Percentiles rank a stretch among this genome's conserved stretches.
These are phyloP conservation scores for Ogataea paradorogensis DNA, from an alignment of 805 yeast species.

Conservation along the genomic window DNA sequence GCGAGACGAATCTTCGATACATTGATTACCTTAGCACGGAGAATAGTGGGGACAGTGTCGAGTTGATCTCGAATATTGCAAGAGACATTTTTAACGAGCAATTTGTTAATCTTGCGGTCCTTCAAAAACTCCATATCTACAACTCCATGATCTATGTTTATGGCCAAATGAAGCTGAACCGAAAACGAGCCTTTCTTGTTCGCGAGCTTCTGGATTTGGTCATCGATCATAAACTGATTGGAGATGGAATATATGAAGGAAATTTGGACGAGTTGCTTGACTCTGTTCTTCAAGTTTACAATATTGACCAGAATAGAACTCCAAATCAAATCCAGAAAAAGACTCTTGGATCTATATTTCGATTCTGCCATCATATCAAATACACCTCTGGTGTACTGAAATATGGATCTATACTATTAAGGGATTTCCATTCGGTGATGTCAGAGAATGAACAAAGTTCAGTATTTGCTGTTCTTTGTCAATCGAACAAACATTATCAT, in stretches of 20 bases:
- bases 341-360: conserved; percentile 42
- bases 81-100: conserved; percentile 44
- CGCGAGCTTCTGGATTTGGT: conserved; percentile 59
- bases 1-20: conserved; percentile 66
- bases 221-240: conserved; percentile 11
- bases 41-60: conserved; percentile 41
- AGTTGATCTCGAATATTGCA: conserved; percentile 49
- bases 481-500: conserved; percentile 25
- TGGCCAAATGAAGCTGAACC: conserved; percentile 51
- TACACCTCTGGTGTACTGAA: conserved; percentile 44
- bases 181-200: conserved; percentile 71
- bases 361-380: conserved; percentile 49
- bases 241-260: conserved; percentile 10
- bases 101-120: conserved; percentile 42
- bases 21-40: conserved; percentile 57
- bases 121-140: conserved; percentile 60
- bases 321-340: conserved; percentile 36
- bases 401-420: conserved; percentile 52
- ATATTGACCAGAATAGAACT: conserved; percentile 32
- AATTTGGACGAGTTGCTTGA: conserved; percentile 36
- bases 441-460: conserved; percentile 55
- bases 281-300: conserved; percentile 50
- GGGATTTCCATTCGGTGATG: conserved; percentile 53
- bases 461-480: conserved; percentile 35
- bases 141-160: conserved; percentile 65